Percentiles rank a stretch among this genome's conserved stretches.
Conservation (phyloP, 2,329 filamentous ascomycete genomes). For the Mariannaea sp. region DNA sequence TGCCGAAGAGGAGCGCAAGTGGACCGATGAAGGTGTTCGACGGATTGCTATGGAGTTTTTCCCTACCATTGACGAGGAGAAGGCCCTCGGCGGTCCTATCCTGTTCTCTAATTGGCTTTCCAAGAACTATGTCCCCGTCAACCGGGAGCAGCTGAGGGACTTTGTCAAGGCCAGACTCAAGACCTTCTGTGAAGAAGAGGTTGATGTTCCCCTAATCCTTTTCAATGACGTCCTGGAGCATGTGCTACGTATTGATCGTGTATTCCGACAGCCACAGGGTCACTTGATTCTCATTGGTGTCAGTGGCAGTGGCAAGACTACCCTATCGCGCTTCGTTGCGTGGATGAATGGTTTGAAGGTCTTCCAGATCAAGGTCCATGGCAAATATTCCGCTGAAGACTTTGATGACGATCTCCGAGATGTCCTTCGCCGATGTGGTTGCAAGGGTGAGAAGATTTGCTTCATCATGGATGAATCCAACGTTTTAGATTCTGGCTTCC, state of each 20-base stretch:
- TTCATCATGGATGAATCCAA: conserved; percentile 99
- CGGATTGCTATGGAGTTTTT: conserved; percentile 90
- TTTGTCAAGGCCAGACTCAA: conserved; percentile 96
- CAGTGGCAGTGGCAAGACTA: conserved; percentile 98
- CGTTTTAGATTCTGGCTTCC: conserved; percentile 95
- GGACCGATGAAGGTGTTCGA: conserved; percentile 88
- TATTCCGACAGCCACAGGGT: conserved; percentile 97
- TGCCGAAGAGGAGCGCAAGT: conserved; percentile 88
- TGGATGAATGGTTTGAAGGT: conserved; percentile 99
- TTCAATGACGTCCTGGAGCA: conserved; percentile 99
- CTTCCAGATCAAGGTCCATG: conserved; percentile 99
- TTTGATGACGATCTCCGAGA: conserved; percentile 97
- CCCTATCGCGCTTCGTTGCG: conserved; percentile 93
- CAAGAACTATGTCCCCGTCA: conserved; percentile 97
- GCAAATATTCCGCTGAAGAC: conserved; percentile 96
- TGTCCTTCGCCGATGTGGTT: conserved; percentile 90
- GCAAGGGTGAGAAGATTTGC: conserved; percentile 99
- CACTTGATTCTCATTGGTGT: conserved; percentile 98
- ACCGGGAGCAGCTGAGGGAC: conserved; percentile 91
- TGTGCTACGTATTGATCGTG: conserved; percentile 95
- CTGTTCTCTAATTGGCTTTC: conserved; percentile 99
- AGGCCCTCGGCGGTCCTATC: conserved; percentile 89
- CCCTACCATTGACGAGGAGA: conserved; percentile 89
- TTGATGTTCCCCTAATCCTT: conserved; percentile 96
- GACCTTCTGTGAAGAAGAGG: conserved; percentile 99